Conservation (phyloP, 495 filamentous ascomycete species). For the Aspergillus hancockii region DNA sequence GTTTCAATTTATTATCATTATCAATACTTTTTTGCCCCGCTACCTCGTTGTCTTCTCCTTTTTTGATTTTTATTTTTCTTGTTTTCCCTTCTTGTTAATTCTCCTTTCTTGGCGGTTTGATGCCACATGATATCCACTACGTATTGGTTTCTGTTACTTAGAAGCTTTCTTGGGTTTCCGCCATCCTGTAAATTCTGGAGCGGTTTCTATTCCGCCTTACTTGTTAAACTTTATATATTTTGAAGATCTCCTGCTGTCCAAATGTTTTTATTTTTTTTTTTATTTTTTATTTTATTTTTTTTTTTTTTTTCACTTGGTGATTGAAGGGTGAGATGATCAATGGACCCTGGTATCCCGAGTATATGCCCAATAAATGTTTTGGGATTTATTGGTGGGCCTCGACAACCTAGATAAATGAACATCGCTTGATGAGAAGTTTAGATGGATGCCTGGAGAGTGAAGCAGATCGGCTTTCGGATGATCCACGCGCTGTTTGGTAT, state of each 20-base stretch:
- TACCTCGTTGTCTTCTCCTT: constrained; percentile 11
- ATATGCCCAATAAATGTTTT: neutral
- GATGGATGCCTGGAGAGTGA: constrained; percentile 2
- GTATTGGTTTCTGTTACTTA: constrained; percentile 4
- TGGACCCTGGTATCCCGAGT: neutral
- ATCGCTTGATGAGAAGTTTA: neutral
- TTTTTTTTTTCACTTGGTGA: neutral
- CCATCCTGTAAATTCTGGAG: neutral
- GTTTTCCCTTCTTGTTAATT: neutral
- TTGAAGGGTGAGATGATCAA: neutral
- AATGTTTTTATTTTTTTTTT: no score
- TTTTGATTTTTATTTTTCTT: constrained; percentile 9
- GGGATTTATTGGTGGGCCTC: neutral
- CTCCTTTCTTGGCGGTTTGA: neutral
- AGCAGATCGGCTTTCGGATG: constrained; percentile 13
- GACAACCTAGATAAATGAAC: neutral
- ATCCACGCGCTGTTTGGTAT: constrained; percentile 11
- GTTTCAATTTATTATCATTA: constrained; percentile 8
- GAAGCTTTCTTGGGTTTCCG: neutral
- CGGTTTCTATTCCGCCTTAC: neutral
- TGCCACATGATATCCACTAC: constrained; percentile 3
- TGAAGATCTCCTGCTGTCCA: neutral
- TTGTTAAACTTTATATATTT: neutral
- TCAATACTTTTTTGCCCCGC: constrained; percentile 14
- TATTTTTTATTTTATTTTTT: no score